Evolutionary conservation across 371 early-diverging fungal species (phyloP).

Genomic region (Nematocida sp.): DNA sequence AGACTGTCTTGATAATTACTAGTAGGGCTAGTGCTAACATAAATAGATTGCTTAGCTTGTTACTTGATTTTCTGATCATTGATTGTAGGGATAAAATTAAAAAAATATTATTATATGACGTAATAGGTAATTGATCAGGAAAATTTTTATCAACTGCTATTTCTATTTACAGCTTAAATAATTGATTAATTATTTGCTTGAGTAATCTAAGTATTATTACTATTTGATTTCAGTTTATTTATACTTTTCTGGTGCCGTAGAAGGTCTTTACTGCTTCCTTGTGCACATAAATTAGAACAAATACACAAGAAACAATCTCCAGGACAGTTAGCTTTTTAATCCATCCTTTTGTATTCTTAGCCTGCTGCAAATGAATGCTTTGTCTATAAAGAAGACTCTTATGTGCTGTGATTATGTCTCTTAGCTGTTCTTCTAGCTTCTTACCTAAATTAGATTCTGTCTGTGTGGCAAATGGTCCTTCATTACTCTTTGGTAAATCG

Average conservation of each 20-base stretch:
- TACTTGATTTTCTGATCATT: too few species aligned
- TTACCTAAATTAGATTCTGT: slow-evolving; percentile 10
- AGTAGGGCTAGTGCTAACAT: too few species aligned
- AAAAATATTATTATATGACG: too few species aligned
- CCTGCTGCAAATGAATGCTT: slow-evolving; percentile 24
- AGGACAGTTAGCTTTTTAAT: slow-evolving; percentile 41
- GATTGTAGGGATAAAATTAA: too few species aligned
- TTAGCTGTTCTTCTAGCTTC: slow-evolving; percentile 18
- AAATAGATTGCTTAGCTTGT: too few species aligned
- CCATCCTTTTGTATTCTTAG: slow-evolving; percentile 45
- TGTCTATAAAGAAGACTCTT: slow-evolving; percentile 27
- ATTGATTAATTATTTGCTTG: too few species aligned
- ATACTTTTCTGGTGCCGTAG: slow-evolving; percentile 43
- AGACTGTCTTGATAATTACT: too few species aligned
- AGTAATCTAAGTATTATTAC: too few species aligned
- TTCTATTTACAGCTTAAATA: too few species aligned
- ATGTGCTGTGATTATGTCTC: slow-evolving; percentile 18
- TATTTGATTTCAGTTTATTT: too few species aligned
- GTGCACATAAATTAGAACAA: slow-evolving; percentile 44
- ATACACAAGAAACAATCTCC: slow-evolving; percentile 28
- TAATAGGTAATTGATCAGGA: too few species aligned
- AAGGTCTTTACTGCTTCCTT: slow-evolving; percentile 49
- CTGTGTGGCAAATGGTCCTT: slow-evolving; percentile 41
- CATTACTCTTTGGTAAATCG: slow-evolving; percentile 11
- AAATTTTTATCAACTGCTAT: too few species aligned